Conservation (phyloP, 2,329 filamentous ascomycete species). For the Trichophyton mentagrophytes region DNA sequence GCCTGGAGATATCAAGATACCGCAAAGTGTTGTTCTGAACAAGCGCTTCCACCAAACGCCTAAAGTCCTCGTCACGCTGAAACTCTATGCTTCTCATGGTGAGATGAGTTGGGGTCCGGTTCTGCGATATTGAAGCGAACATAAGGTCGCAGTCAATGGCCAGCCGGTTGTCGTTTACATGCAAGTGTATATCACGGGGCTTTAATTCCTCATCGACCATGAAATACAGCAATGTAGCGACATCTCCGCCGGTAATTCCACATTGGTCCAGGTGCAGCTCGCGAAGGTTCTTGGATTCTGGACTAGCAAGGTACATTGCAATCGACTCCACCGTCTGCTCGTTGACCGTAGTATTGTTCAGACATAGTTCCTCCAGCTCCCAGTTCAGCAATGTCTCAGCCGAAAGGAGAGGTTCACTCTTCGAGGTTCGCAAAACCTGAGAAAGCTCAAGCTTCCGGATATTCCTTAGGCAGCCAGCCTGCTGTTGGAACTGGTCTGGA, state of each 20-base stretch:
- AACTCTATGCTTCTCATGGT: slow-evolving; percentile 59
- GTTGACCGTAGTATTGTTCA: slow-evolving; percentile 53
- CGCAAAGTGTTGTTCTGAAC: slow-evolving; percentile 50
- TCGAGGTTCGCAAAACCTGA: slow-evolving; percentile 50
- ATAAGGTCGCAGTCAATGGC: slow-evolving; percentile 32
- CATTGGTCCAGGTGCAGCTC: slow-evolving; percentile 55
- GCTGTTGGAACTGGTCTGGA: slow-evolving; percentile 51
- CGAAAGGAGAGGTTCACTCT: slow-evolving; percentile 50
- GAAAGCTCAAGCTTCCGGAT: slow-evolving; percentile 55
- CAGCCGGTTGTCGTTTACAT: slow-evolving; percentile 50
- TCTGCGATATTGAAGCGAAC: slow-evolving; percentile 36
- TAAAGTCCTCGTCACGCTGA: slow-evolving; percentile 51
- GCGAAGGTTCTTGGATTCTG: slow-evolving; percentile 47
- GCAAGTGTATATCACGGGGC: slow-evolving; percentile 48
- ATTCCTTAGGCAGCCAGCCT: slow-evolving; percentile 53
- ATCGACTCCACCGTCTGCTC: slow-evolving; percentile 52
- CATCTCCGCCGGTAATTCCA: slow-evolving; percentile 50
- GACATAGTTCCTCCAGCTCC: slow-evolving; percentile 51
- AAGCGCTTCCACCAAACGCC: slow-evolving; percentile 49
- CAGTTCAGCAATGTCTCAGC: slow-evolving; percentile 54
- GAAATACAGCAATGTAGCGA: slow-evolving; percentile 52
- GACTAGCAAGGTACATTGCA: slow-evolving; percentile 49
- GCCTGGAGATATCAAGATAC: slow-evolving; percentile 56
- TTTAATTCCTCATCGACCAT: slow-evolving; percentile 42
- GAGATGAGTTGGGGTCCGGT: slow-evolving; percentile 48